A percentile compares a stretch with the other conserved stretches of the same genome.
Conservation (phyloP, 192 early-diverging fungal genomes). For the Coemansia sp. region DNA sequence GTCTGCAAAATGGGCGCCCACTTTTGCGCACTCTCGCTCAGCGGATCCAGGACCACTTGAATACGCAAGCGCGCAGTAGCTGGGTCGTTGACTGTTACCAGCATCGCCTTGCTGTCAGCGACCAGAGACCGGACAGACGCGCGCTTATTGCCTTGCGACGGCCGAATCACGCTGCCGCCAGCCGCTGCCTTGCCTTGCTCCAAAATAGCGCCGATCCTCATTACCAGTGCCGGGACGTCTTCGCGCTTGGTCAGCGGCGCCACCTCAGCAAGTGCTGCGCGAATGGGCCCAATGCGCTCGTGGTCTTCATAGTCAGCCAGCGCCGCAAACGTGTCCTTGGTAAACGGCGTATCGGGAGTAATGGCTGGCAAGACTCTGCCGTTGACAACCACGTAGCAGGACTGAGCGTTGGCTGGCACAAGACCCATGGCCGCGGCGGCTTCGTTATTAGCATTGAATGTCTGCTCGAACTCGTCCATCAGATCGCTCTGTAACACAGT, state of each 20-base stretch:
- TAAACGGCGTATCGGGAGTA: constrained; percentile 46
- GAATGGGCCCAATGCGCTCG: constrained; percentile 53
- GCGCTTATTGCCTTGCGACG: constrained; percentile 8
- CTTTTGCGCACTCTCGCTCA: constrained; percentile 80
- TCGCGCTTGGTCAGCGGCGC: constrained; percentile 4
- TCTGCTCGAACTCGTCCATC: constrained; percentile 28
- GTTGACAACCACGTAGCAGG: constrained; percentile 62
- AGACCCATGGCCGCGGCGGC: constrained; percentile 17
- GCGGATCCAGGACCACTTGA: constrained; percentile 75
- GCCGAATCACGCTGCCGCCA: constrained; percentile 28
- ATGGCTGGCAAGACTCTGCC: constrained; percentile 64
- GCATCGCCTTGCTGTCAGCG: constrained; percentile 8
- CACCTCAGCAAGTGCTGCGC: constrained; percentile 16
- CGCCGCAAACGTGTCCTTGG: constrained; percentile 61
- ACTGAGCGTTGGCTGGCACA: constrained; percentile 14
- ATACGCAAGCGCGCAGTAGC: constrained; percentile 40
- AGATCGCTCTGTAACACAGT: constrained; percentile 7
- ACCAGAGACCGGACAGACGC: constrained; percentile 18
- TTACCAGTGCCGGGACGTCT: constrained; percentile 10
- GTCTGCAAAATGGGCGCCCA: constrained; percentile 73
- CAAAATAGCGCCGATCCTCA: constrained; percentile 29
- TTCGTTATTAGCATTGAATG: constrained; percentile 20
- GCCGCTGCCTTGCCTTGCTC: constrained; percentile 27
- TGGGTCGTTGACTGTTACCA: constrained; percentile 15
- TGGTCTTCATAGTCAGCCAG: constrained; percentile 65